Conservation (phyloP, 2,329 filamentous ascomycete genomes). For the Hymenoscyphus linearis region DNA sequence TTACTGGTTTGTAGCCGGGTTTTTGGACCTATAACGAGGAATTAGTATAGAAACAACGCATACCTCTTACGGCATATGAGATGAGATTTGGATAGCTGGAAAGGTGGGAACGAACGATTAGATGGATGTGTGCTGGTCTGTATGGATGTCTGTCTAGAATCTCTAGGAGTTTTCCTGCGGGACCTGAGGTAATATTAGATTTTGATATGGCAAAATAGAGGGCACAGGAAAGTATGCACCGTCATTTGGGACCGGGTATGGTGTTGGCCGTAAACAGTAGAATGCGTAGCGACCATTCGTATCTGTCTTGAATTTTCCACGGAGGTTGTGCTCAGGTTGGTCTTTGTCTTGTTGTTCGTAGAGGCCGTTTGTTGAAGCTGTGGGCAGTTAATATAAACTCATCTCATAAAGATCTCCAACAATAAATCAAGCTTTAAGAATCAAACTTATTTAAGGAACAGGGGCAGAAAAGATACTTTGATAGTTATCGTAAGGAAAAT, state of each 20-base stretch:
- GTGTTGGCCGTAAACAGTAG: slow-evolving; percentile 44
- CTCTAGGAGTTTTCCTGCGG: slow-evolving; percentile 51
- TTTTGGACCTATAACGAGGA: slow-evolving; percentile 15
- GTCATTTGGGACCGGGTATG: slow-evolving; percentile 31
- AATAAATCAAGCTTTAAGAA: no score
- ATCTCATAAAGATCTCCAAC: no score
- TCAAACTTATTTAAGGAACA: no score
- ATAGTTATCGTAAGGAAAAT: no score
- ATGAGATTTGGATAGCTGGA: neutral
- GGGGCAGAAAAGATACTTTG: no score
- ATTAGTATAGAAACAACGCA: neutral
- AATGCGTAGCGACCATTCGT: slow-evolving; percentile 49
- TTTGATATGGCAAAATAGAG: neutral
- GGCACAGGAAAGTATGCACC: slow-evolving; percentile 19
- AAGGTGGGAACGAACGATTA: slow-evolving; percentile 40
- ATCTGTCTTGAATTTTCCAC: slow-evolving; percentile 57
- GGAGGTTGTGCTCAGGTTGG: slow-evolving; percentile 56
- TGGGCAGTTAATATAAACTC: no score
- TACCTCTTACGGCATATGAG: no score
- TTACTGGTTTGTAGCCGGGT: slow-evolving; percentile 56
- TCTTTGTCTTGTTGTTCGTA: slow-evolving; percentile 58
- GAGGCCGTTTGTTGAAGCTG: slow-evolving; percentile 50
- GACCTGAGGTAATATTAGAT: slow-evolving; percentile 35
- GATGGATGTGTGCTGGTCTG: slow-evolving; percentile 59
- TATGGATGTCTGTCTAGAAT: slow-evolving; percentile 56